Evolutionary conservation across 805 yeast genomes (phyloP), one percentile per base, ranked within the genome.

Genomic region (Barnettozyma vustinii): DNA sequence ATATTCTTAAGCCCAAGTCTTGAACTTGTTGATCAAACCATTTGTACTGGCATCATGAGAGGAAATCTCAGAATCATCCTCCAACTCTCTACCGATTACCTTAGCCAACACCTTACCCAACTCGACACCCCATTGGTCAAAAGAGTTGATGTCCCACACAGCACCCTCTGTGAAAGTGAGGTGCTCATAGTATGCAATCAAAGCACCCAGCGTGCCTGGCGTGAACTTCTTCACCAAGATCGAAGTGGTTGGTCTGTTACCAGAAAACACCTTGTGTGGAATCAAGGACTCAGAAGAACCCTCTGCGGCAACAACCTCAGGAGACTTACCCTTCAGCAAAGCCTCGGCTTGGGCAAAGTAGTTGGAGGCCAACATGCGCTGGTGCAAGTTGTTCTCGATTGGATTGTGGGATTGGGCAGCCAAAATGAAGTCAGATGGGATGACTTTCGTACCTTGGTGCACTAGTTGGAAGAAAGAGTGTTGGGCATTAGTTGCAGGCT

Each of bases 121-220:
- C 76, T 94, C 99, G 64, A 94, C 99, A 73, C 99, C 99, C 96
- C 98, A 94, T 78, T 94, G 99, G 77, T 94, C 99, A 68, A 89
- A 94, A 18, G 98, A 92, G 83, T 94, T 94, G 77, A 94, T 91
- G 81, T 95, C 94, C 99, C 99, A 92, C 65, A 94, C 74, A 50
- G 99, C 99, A 74, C 99, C 99, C 76, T 94, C 99, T 51, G 91
- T 91, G 74, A 94, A 94, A 39, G 98, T 92, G 52, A 89, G 80
- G 69, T 90, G 97, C 75, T 94, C 99, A 76, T 94, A 94, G 81
- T 94, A 94, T 41, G 96, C 97, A 68, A 94, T 94, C 72, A 94
- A 79, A 42, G 98, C 81, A 74, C 99, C 99, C 57, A 94, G 80
- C 47, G 97, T 73, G 44, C 96, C 97, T 51, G 99, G 99, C 35